Evolutionary conservation across 192 early-diverging fungal species (phyloP).

Genomic region (Phycomyces blakesleeanus): DNA sequence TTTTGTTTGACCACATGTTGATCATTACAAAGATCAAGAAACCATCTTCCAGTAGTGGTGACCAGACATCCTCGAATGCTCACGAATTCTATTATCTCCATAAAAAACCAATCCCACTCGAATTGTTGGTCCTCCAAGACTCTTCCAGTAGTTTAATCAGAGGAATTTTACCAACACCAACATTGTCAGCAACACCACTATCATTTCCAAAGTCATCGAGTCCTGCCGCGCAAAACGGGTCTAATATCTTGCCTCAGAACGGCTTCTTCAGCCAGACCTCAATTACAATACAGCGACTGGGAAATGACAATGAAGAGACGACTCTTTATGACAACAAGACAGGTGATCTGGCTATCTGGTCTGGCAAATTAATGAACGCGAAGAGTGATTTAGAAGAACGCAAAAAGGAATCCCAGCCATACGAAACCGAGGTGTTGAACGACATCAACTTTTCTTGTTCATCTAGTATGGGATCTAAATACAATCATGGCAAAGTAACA

Average conservation of each 20-base stretch:
- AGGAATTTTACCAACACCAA: neutral
- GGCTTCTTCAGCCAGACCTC: slow-evolving; percentile 52
- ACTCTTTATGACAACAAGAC: slow-evolving; percentile 50
- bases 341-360: slow-evolving; percentile 58
- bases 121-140: neutral
- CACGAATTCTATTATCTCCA: slow-evolving; percentile 36
- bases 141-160: neutral
- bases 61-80: slow-evolving; percentile 39
- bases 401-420: slow-evolving; percentile 27
- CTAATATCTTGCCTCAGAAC: slow-evolving; percentile 32
- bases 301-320: slow-evolving; percentile 31
- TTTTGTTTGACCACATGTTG: slow-evolving; percentile 86
- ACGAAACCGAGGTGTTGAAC: slow-evolving; percentile 47
- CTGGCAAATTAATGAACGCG: slow-evolving; percentile 67
- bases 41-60: neutral
- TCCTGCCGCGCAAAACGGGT: neutral
- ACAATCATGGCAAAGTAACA: slow-evolving; percentile 45
- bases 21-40: slow-evolving; percentile 67
- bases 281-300: slow-evolving; percentile 59
- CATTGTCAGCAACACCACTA: slow-evolving; percentile 3
- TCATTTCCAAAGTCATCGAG: slow-evolving; percentile 4
- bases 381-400: slow-evolving; percentile 28
- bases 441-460: slow-evolving; percentile 36
- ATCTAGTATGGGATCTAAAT: slow-evolving; percentile 21
- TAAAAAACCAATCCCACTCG: slow-evolving; percentile 66